These are phyloP conservation scores for Cicer cuneatum DNA, from an alignment of 306 rosid genomes.

Conservation along the genomic window DNA sequence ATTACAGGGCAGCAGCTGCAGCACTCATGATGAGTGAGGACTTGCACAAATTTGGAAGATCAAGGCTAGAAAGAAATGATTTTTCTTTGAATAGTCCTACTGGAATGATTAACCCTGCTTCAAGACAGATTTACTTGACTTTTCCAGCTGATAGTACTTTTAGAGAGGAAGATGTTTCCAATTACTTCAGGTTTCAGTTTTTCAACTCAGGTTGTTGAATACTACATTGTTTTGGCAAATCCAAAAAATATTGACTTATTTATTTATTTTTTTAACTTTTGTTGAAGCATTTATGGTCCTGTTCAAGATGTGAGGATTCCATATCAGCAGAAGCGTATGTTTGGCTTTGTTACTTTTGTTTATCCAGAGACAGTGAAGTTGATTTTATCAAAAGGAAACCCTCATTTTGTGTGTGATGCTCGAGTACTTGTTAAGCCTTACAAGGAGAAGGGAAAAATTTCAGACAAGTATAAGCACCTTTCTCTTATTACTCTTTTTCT, in stretches of 20 bases:
- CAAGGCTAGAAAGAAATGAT: conserved; percentile 74
- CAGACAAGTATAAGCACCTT: conserved; percentile 87
- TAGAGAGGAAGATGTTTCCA: conserved; percentile 96
- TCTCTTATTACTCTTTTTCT: not conserved
- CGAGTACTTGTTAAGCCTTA: conserved; percentile 99
- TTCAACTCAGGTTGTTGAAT: not conserved
- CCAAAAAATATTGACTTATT: not conserved
- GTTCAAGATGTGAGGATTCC: conserved; percentile 99
- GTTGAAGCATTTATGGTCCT: conserved; percentile 82
- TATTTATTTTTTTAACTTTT: not conserved
- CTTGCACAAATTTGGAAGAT: conserved; percentile 73
- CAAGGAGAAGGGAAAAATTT: conserved; percentile 98
- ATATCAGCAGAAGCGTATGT: conserved; percentile 97
- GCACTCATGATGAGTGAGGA: conserved; percentile 89
- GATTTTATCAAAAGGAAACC: conserved; percentile 91
- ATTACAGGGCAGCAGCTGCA: conserved; percentile 75
- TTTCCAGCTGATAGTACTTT: conserved; percentile 98
- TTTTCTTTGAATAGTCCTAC: conserved; percentile 61
- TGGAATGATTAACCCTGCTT: conserved; percentile 82
- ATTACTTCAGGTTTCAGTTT: conserved; percentile 77
- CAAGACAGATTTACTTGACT: conserved; percentile 97
- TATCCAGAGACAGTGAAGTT: conserved; percentile 93
- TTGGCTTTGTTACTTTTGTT: conserved; percentile 94
- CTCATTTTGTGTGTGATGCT: conserved; percentile 98
- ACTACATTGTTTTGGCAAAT: not conserved